Evolutionary conservation across 2,329 filamentous ascomycete genomes (phyloP).

Genomic region (Fusarium luffae): DNA sequence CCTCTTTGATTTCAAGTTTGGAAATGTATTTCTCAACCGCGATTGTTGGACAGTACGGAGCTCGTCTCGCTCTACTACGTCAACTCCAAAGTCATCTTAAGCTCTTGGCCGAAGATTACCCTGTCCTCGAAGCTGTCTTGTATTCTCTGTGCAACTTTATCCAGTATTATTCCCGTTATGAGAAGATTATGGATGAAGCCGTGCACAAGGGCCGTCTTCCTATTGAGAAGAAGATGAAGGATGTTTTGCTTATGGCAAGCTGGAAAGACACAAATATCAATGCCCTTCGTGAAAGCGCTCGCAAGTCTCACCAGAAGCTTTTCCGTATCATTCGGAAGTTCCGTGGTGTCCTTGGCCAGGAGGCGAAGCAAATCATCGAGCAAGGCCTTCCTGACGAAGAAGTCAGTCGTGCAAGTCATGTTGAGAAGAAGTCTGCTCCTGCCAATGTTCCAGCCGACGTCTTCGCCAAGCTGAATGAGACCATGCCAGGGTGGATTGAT

Average conservation of each 20-base stretch:
- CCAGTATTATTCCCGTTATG: conserved; percentile 77
- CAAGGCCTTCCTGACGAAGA: conserved; percentile 68
- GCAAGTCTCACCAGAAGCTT: conserved; percentile 89
- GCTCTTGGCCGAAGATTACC: conserved; percentile 69
- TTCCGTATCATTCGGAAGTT: conserved; percentile 94
- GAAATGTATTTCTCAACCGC: conserved; percentile 83
- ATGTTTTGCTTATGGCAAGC: conserved; percentile 91
- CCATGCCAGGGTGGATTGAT: conserved; percentile 54
- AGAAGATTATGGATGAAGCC: conserved; percentile 70
- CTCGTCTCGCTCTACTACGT: conserved; percentile 76
- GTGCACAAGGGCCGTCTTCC: conserved; percentile 74
- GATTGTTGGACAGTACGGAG: conserved; percentile 81
- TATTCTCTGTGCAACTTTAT: conserved; percentile 81
- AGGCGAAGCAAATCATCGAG: conserved; percentile 73
- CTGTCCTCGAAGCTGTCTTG: conserved; percentile 66
- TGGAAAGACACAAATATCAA: conserved; percentile 99
- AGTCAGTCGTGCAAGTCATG: conserved; percentile 21
- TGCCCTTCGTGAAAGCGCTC: conserved; percentile 87
- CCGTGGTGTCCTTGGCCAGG: conserved; percentile 78
- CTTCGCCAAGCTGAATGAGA: conserved; percentile 37
- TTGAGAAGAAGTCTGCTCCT: not conserved
- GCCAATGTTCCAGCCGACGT: conserved; percentile 25
- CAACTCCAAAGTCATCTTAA: conserved; percentile 74
- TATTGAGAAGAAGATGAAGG: conserved; percentile 92
- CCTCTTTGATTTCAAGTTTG: conserved; percentile 78